Base-by-base conservation (phyloP, 2,329 filamentous ascomycete genomes). In the Talaromyces piceae region DNA sequence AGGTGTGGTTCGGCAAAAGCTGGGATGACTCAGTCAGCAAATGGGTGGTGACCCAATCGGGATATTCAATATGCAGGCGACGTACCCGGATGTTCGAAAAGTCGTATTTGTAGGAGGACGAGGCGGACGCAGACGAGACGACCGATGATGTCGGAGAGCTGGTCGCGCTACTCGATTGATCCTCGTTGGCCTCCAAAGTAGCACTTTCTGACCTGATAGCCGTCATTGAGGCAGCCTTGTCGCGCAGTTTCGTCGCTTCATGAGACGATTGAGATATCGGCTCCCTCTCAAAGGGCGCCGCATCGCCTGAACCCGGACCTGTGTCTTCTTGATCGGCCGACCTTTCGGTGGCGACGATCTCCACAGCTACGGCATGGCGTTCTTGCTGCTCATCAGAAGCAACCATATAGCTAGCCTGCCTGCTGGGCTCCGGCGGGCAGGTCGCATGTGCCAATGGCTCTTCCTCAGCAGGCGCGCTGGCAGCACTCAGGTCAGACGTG, bases 1-100 rank as follows among this genome's bases (percentile, higher is more conserved):
- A 95, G 1, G 88, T 84, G n/a, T 87, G 83, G 50, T 83, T 83
- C 2, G 90, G 86, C 52, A 87, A 78, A 57, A 86, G 77, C 86
- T 91, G 59, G 51, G 12, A 12, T 18, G 23, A 4, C 23, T 54
- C 23, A 54, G 51, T n/a, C 13, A 25, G 33, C 2, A 9, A 18
- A n/a, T n/a, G n/a, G n/a, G n/a, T n/a, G 27, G 37, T 11, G 3
- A 47, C 18, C 6, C 8, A 25, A 30, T 4, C 13, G 8, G 4
- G 6, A 41, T 20, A 49, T 26, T 12, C 4, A 20, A 37, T 12
- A 20, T 27, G 25, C 22, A 45, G 20, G 27, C 11, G 47, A 53
- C 77, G 41, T 76, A 82, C 79, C 66, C 79, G 70, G 49, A 77
- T 66, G 56, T 76, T 78, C 1, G 78, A 79, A 53, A 76, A 78